A percentile compares a stretch with the other conserved stretches of the same genome.
Conservation (phyloP, 768 basidiomycete genomes). For the Gyrodon lividus region DNA sequence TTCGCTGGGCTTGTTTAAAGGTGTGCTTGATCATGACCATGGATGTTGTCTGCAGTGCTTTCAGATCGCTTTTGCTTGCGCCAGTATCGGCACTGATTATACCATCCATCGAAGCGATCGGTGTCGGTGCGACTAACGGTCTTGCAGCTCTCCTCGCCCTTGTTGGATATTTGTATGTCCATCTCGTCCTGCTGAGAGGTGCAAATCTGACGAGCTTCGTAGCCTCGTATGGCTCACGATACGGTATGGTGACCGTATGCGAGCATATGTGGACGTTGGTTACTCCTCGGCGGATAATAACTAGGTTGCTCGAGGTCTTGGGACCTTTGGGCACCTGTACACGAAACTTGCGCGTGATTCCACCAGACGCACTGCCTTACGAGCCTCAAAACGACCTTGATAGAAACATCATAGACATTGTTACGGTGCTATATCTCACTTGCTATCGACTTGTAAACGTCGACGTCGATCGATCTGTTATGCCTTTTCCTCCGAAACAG, state of each 20-base stretch:
- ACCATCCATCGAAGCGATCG: constrained; percentile 50
- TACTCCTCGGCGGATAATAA: constrained; percentile 41
- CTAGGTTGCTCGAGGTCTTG: neutral
- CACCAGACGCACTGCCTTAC: too few species aligned
- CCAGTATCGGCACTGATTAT: constrained; percentile 16
- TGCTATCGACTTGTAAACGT: too few species aligned
- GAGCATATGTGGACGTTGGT: constrained; percentile 56
- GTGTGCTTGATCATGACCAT: neutral
- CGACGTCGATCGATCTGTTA: too few species aligned
- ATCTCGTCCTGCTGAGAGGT: neutral
- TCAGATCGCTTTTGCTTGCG: constrained; percentile 23
- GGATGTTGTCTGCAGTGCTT: constrained; percentile 9
- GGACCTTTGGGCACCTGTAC: neutral
- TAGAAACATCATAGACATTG: too few species aligned
- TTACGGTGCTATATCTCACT: too few species aligned
- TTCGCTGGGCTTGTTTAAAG: neutral
- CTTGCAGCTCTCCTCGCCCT: constrained; percentile 46
- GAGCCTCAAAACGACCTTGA: too few species aligned
- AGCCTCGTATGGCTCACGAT: constrained; percentile 56
- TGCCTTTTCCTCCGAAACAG: too few species aligned
- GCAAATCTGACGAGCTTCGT: constrained; percentile 4
- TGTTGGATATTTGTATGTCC: constrained; percentile 52
- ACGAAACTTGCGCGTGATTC: too few species aligned
- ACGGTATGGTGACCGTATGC: constrained; percentile 54
- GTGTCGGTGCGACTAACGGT: constrained; percentile 49